Percentiles rank a stretch among this genome's conserved stretches.
Evolutionary conservation across 2,329 filamentous ascomycete genomes (phyloP).

Genomic region (Aspergillus eucalypticola): DNA sequence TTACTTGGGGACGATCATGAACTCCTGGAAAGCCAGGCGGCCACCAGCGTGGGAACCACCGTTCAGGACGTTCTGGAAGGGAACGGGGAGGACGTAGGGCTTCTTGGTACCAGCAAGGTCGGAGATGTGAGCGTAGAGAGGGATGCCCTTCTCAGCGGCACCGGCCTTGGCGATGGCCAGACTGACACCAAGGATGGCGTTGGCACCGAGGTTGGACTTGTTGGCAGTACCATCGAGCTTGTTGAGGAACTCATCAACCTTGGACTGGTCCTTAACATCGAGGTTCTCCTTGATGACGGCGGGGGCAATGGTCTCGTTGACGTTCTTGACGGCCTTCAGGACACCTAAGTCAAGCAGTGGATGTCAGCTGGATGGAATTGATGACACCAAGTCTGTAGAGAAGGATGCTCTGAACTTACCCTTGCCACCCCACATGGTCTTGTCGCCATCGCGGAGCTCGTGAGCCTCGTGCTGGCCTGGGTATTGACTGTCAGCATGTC

Average conservation of each 20-base stretch:
- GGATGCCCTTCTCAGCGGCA: conserved; percentile 83
- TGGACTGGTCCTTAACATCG: conserved; percentile 83
- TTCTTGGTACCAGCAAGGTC: conserved; percentile 88
- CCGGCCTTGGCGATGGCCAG: conserved; percentile 85
- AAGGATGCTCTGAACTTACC: conserved; percentile 50
- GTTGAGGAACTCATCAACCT: conserved; percentile 81
- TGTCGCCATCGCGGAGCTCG: conserved; percentile 88
- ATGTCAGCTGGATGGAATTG: conserved; percentile 8
- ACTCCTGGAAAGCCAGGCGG: conserved; percentile 91
- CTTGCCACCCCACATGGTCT: conserved; percentile 82
- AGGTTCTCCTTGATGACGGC: conserved; percentile 78
- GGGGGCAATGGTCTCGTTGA: conserved; percentile 78
- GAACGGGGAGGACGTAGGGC: conserved; percentile 85
- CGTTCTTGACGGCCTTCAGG: conserved; percentile 80
- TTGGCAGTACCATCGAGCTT: conserved; percentile 80
- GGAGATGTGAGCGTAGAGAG: conserved; percentile 84
- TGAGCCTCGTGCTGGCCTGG: conserved; percentile 85
- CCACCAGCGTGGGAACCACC: conserved; percentile 96
- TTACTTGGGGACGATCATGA: conserved; percentile 88
- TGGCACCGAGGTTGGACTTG: conserved; percentile 86
- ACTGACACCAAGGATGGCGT: conserved; percentile 83
- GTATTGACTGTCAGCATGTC: conserved; percentile 26
- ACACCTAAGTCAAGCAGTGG: conserved; percentile 51
- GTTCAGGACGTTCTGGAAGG: conserved; percentile 93
- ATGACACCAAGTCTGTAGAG: background rate